A percentile compares a stretch with the other conserved stretches of the same genome.
Conservation (phyloP, 495 filamentous ascomycete species). For the Thozetella sp. region DNA sequence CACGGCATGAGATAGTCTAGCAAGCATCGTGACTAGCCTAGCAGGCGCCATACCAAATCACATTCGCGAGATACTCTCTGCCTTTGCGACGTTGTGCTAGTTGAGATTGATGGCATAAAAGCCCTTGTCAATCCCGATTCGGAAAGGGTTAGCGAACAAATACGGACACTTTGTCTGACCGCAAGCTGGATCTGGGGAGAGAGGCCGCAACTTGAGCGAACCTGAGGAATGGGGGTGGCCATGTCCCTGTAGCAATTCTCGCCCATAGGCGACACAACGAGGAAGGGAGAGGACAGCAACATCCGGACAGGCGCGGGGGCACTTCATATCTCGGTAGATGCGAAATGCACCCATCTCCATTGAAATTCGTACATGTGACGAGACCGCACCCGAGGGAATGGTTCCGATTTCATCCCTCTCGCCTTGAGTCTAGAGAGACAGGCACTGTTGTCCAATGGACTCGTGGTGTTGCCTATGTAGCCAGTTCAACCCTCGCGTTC, state of each 20-base stretch:
- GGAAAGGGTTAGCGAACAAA: conserved; percentile 32
- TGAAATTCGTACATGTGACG: conserved; percentile 19
- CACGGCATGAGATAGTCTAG: too few relatives aligned
- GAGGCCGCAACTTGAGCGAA: conserved; percentile 19
- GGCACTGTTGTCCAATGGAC: conserved; percentile 5
- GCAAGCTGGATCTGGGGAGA: conserved; percentile 18
- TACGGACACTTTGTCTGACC: conserved; percentile 20
- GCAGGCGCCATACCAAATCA: not conserved
- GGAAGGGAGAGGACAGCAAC: not conserved
- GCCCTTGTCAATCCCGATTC: conserved; percentile 17
- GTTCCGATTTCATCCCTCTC: conserved; percentile 16
- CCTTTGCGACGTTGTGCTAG: conserved; percentile 8
- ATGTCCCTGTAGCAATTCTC: not conserved
- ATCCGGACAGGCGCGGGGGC: not conserved
- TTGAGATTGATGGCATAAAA: conserved; percentile 17
- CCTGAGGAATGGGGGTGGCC: conserved; percentile 3
- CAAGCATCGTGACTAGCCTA: not conserved
- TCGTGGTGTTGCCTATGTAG: not conserved
- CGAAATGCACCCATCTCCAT: not conserved
- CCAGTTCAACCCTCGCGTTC: not conserved
- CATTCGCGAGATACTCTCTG: not conserved
- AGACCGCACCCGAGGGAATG: conserved; percentile 24
- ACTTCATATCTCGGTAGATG: conserved; percentile 1
- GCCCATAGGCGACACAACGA: not conserved
- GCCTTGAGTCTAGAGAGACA: conserved; percentile 6